Conservation (phyloP, 1,284 basidiomycete genomes). For the Spongispora temasekensis region DNA sequence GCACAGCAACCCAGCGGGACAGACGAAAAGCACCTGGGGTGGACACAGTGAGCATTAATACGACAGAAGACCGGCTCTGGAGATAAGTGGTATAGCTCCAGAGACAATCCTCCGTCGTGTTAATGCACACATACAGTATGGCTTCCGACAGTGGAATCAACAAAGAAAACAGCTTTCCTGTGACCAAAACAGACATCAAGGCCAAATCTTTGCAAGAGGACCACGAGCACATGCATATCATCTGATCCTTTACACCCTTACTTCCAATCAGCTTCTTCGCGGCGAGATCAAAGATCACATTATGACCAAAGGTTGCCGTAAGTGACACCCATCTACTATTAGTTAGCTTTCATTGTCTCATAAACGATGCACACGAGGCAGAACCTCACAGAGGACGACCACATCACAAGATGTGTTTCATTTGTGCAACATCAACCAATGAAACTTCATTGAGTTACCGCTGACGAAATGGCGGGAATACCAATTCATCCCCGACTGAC, state of each 20-base stretch:
- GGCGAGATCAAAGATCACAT: not conserved
- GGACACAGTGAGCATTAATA: no score
- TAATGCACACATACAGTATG: constrained; percentile 1
- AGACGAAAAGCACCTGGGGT: no score
- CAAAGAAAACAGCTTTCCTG: not conserved
- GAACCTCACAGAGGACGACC: not conserved
- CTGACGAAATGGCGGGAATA: not conserved
- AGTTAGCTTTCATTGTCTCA: not conserved
- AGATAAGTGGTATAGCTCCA: not conserved
- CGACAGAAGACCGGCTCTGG: no score
- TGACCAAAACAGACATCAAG: constrained; percentile 1
- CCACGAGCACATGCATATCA: not conserved
- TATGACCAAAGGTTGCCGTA: fast-evolving
- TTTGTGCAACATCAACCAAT: not conserved
- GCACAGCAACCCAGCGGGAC: no score
- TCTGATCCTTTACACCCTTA: not conserved
- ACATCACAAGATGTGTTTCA: not conserved
- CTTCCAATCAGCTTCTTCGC: not conserved
- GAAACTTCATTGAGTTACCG: not conserved
- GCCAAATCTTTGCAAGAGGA: not conserved
- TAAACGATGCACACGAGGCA: not conserved
- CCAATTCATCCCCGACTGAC: not conserved
- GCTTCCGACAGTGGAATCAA: not conserved
- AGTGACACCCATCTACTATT: not conserved
- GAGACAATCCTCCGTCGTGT: not conserved